Evolutionary conservation across 352 stramenopile species (phyloP).

Genomic region (Thraustotheca clavata): DNA sequence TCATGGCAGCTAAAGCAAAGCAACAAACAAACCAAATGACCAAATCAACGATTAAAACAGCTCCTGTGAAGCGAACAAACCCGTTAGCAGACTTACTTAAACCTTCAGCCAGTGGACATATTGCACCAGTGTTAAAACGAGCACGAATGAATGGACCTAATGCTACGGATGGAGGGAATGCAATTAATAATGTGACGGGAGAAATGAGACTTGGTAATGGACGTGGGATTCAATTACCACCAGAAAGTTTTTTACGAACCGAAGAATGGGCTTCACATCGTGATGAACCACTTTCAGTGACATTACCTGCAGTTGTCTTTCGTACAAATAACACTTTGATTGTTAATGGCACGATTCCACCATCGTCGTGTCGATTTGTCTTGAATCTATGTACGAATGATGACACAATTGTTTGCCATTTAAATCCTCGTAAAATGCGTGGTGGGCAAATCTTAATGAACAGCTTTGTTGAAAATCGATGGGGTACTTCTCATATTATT

Average conservation of each 20-base stretch:
- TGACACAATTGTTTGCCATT: slow-evolving; percentile 73
- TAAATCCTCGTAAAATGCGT: slow-evolving; percentile 54
- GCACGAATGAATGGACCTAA: slow-evolving; percentile 30
- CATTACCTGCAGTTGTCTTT: slow-evolving; percentile 66
- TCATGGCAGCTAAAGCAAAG: slow-evolving; percentile 68
- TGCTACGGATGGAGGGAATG: neutral
- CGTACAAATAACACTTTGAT: slow-evolving; percentile 81
- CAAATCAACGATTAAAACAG: slow-evolving; percentile 1
- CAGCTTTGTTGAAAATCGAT: slow-evolving; percentile 73
- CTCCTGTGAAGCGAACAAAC: slow-evolving; percentile 60
- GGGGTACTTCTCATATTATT: slow-evolving; percentile 59
- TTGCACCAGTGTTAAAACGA: slow-evolving; percentile 36
- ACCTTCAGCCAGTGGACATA: slow-evolving; percentile 22
- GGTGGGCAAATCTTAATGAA: slow-evolving; percentile 69
- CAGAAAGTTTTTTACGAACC: slow-evolving; percentile 64
- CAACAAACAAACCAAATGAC: slow-evolving; percentile 22
- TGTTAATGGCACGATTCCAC: slow-evolving; percentile 61
- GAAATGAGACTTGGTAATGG: slow-evolving; percentile 72
- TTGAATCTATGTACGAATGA: slow-evolving; percentile 72
- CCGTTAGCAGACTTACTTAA: slow-evolving; percentile 69
- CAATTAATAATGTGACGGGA: slow-evolving; percentile 24
- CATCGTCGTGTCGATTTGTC: slow-evolving; percentile 52
- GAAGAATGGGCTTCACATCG: slow-evolving; percentile 75
- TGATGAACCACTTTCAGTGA: slow-evolving; percentile 41
- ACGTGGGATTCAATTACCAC: slow-evolving; percentile 41